These are phyloP conservation scores for Isatis tinctoria DNA, from an alignment of 345 rosid genomes.

Conservation along the genomic window DNA sequence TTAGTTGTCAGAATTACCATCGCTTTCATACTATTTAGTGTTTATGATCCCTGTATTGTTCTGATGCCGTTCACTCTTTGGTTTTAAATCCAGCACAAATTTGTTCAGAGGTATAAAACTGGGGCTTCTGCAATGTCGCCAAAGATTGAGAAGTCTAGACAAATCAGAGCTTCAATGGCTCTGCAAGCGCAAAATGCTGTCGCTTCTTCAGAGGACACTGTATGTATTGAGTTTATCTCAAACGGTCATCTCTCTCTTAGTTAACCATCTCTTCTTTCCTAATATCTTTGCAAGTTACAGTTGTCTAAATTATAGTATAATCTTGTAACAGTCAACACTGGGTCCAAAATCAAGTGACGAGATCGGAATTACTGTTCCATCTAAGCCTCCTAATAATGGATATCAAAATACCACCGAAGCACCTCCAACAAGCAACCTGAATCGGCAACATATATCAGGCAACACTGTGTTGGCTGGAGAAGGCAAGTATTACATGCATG, in stretches of 20 bases:
- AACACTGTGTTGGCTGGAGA: constrained; percentile 43
- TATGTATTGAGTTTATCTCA: constrained; percentile 33
- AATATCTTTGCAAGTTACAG: neutral
- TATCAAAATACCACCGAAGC: constrained; percentile 41
- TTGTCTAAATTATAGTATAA: constrained; percentile 4
- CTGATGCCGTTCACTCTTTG: constrained; percentile 26
- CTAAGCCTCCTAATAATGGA: constrained; percentile 49
- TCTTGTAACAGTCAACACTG: constrained; percentile 49
- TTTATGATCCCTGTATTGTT: constrained; percentile 12
- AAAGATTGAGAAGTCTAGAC: constrained; percentile 88
- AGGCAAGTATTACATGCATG: constrained; percentile 45
- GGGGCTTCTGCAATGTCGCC: constrained; percentile 92
- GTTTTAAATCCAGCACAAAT: constrained; percentile 70
- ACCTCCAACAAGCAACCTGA: constrained; percentile 37
- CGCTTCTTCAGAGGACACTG: constrained; percentile 38
- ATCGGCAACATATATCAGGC: constrained; percentile 39
- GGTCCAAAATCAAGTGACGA: constrained; percentile 54
- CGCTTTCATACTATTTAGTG: neutral
- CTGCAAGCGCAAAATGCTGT: constrained; percentile 51
- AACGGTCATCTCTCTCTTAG: neutral
- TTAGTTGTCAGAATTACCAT: constrained; percentile 11
- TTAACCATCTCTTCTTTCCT: constrained; percentile 2
- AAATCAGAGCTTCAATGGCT: constrained; percentile 64
- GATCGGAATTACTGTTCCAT: constrained; percentile 73
- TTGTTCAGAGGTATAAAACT: constrained; percentile 80